Base-by-base conservation (phyloP, 2,329 filamentous ascomycete genomes). In the Sporothrix phasma region DNA sequence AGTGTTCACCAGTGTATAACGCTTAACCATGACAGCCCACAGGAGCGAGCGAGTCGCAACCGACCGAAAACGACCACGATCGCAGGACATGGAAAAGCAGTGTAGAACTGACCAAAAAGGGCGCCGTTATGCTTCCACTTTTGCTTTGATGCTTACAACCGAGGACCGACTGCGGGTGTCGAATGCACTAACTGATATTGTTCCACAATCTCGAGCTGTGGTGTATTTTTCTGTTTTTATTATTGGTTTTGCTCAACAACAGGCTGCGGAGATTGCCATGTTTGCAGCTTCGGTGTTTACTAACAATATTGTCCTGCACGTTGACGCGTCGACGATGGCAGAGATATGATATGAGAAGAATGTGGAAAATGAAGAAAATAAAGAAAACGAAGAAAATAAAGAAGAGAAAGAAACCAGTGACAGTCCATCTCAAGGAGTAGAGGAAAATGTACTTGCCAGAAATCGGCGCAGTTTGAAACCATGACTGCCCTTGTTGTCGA, bases 171-270 rank as follows among this genome's bases (percentile, higher is more conserved):
- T 3, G n/a, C 10, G 2, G 51, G 10, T 56, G 31, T 39, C 51
- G 51, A 22, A n/a, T 39, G 24, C 17, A 37, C 51, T 56, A 56
- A 56, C 51, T 56, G 51, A 56, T 39, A 37, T 54, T 56, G 51
- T 39, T 56, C 51, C 51, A 39, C 51, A 15, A 39, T 56, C 24
- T 53, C n/a, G n/a, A n/a, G n/a, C n/a, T 56, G 51, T 56, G 51
- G 51, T 24, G 51, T 56, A 56, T 39, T 56, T 56, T 54, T 3
- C 11, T 56, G 31, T 39, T 53, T n/a, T n/a, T n/a, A n/a, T n/a
- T n/a, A n/a, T n/a, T n/a, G n/a, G n/a, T n/a, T n/a, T n/a, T n/a
- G n/a, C n/a, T n/a, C n/a, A n/a, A n/a, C n/a, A n/a, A n/a, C n/a
- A n/a, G n/a, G n/a, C n/a, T n/a, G n/a, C n/a, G 26, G 29, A 6